These are phyloP conservation scores for Vitis cinerea DNA, from an alignment of 164 flowering plant genomes.

Conservation along the genomic window DNA sequence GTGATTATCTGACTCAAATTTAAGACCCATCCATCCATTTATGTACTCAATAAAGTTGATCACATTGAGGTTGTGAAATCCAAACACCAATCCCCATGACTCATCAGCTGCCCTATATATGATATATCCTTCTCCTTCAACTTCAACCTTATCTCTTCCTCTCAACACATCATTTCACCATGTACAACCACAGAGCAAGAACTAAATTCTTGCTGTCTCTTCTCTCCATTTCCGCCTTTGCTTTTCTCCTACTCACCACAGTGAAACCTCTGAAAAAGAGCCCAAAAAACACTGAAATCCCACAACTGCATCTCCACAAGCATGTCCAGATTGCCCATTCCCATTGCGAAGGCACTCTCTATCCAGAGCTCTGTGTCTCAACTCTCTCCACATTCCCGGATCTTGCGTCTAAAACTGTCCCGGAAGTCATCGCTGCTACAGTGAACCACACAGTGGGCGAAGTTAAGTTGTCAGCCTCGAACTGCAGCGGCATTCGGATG, in stretches of 20 bases:
- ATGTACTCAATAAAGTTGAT: too few species aligned
- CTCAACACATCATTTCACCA: neutral
- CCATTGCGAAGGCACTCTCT: conserved; percentile 62
- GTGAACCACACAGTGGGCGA: conserved; percentile 42
- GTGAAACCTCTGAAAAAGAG: neutral
- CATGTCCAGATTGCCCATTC: conserved; percentile 51
- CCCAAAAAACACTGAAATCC: conserved; percentile 4
- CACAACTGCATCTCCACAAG: conserved; percentile 27
- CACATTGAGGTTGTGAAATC: too few species aligned
- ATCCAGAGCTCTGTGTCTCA: conserved; percentile 70
- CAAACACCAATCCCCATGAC: too few species aligned
- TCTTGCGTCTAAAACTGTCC: conserved; percentile 43
- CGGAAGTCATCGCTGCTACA: conserved; percentile 47
- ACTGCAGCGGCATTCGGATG: conserved; percentile 40
- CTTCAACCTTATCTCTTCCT: neutral
- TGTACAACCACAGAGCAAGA: conserved; percentile 12
- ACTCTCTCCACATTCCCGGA: conserved; percentile 60
- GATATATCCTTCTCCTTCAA: neutral
- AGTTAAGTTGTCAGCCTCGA: conserved; percentile 38
- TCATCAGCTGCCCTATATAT: neutral
- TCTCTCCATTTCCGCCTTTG: conserved; percentile 9
- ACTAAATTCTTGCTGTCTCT: conserved; percentile 2
- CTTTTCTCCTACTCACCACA: conserved; percentile 17
- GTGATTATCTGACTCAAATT: neutral
- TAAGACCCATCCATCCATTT: neutral